Evolutionary conservation across 2,329 filamentous ascomycete genomes (phyloP), one percentile per base, ranked within the genome.

Genomic region (Fusarium kyushuense): DNA sequence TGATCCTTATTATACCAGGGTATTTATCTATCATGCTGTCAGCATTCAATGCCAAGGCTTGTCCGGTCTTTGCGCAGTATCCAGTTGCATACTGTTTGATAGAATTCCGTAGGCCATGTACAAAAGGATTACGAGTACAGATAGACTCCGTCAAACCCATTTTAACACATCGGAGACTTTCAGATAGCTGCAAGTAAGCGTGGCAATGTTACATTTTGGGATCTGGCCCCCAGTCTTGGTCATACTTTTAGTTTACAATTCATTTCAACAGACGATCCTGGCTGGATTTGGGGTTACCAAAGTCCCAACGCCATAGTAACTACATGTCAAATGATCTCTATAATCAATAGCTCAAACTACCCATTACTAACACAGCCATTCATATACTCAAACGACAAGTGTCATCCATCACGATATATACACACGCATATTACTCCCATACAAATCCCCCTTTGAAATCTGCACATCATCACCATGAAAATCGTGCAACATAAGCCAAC

Each of bases 401-500:
- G 16, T 4, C 17, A 12, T 25, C 4, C 3, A 2, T n/a, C 13
- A 63, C 3, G 46, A 64, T 21, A 64, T 59, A 9, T 64, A 64
- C 11, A 64, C 61, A n/a, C 30, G 21, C 13, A 47, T n/a, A 11
- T 58, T 25, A 13, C 40, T 64, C 4, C 45, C 61, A 41, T 58
- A 42, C 3, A 64, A 1, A 29, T 14, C 17, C 23, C 59, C 53
- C 11, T 64, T 64, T 25, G 47, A 25, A 33, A 64, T 40, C 30
- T 53, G 59, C 5, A 64, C 53, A 47, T 64, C 59, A 21, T 64
- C 53, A 0, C 5, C 5, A 21, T 64, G 35, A 6, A 64, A 59
- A 1, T 64, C 53, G 25, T 64, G 61, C 4, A 64, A 5, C 40
- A 48, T 64, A 0, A 64, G 59, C 61, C 61, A 64, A 2, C 30